A percentile compares a stretch with the other conserved stretches of the same genome.
phyloP scores from a whole-genome alignment of 768 basidiomycete genomes.

The Coprinopsis marcescibilis region DNA sequence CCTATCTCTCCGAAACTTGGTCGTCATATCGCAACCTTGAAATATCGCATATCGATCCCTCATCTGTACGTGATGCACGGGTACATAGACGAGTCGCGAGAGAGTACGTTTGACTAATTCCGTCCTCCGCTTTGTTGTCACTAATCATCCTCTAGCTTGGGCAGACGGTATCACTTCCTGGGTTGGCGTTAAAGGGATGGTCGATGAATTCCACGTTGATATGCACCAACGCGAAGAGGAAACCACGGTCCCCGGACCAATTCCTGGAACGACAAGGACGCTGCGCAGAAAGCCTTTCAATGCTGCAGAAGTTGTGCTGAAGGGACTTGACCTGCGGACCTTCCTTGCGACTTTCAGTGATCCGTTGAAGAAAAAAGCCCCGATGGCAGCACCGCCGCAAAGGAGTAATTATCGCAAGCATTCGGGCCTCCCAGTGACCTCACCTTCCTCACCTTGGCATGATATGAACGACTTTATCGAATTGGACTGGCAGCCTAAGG shows the following conservation, averaged over 20 bases:
- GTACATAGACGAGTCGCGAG: conserved; percentile 74
- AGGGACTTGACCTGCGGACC: conserved; percentile 69
- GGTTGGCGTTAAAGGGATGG: conserved; percentile 80
- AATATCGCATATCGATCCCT: conserved; percentile 78
- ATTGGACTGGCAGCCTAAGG: conserved; percentile 54
- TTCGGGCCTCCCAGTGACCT: conserved; percentile 36
- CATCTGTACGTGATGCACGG: conserved; percentile 80
- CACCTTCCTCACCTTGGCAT: conserved; percentile 58
- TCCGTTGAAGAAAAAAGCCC: conserved; percentile 55
- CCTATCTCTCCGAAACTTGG: conserved; percentile 82
- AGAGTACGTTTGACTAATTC: conserved; percentile 33
- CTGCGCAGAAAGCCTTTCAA: conserved; percentile 80
- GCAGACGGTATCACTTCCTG: conserved; percentile 68
- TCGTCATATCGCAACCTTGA: conserved; percentile 83
- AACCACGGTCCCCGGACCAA: conserved; percentile 49
- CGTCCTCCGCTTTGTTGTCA: conserved; percentile 3
- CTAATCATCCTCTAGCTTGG: conserved; percentile 49
- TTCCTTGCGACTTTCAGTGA: conserved; percentile 76
- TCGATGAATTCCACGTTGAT: conserved; percentile 80
- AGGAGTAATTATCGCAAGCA: conserved; percentile 45
- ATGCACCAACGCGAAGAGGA: conserved; percentile 92
- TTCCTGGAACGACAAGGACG: conserved; percentile 51
- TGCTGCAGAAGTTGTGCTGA: conserved; percentile 78
- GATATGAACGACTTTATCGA: conserved; percentile 82
- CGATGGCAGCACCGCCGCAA: conserved; percentile 40